Base-by-base conservation (phyloP, 192 early-diverging fungal species). In the Coemansia sp. region DNA sequence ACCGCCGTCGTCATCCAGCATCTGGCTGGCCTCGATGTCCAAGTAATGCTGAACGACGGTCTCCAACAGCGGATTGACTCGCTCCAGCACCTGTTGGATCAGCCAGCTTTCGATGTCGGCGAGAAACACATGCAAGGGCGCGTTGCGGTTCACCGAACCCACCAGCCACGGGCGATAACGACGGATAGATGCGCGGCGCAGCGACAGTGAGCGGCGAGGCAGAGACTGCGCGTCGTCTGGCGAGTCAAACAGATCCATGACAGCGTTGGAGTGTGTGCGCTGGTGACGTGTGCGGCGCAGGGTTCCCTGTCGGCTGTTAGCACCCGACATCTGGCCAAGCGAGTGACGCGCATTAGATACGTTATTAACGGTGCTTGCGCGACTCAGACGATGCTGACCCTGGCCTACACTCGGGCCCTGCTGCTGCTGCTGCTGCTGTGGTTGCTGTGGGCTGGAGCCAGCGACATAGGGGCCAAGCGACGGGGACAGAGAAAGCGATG, bases 21-120 rank as follows among this genome's bases (percentile, higher is more conserved):
- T 40, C 49, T 76, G 73, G 67, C 73, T 81, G 17, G 61, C 71
- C 58, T 76, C 80, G 20, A 76, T 73, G 30, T 76, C 75, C 63
- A 82, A 34, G 18, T 82, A 73, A 10, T 76, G 80, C 68, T 82
- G 80, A 5, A 73, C 68, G 1, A 82, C 80, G 0, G 63, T 33
- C 32, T 82, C 80, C 7, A 82, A 58, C 60, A 82, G 30, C n/a
- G 80, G 80, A 31, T 76, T 82, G 48, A 77, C 61, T 17, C 74
- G 70, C 52, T 76, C 73, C 1, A 82, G 61, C 0, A 82, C 48
- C 68, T 82, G 80, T 61, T 82, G 74, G 11, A 82, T 82, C 52
- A 82, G 65, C 80, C 80, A 82, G 71, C 71, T 77, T 65, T 82
- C 80, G 4, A 69, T 67, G 5, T 77, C 74, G 0, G 80, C 75